Evolutionary conservation across 495 filamentous ascomycete species (phyloP).

Genomic region (Annulohypoxylon nitens): DNA sequence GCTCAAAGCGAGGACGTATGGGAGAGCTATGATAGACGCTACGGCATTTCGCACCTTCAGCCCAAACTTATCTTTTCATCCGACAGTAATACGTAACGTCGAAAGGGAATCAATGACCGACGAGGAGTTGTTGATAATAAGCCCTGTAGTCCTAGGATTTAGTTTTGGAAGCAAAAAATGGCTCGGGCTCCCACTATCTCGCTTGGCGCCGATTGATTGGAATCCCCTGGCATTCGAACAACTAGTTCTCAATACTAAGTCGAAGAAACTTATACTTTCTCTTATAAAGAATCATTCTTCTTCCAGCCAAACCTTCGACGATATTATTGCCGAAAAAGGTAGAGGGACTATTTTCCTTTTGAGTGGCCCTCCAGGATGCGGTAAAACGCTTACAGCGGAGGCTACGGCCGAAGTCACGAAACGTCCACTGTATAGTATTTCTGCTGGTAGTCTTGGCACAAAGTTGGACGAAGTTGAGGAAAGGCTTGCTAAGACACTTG

Average conservation of each 20-base stretch:
- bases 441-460: slow-evolving; percentile 84
- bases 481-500: slow-evolving; percentile 86
- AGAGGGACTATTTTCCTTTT: too few relatives aligned
- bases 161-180: slow-evolving; percentile 14
- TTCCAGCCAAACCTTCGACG: slow-evolving; percentile 62
- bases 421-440: slow-evolving; percentile 87
- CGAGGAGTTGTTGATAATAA: too few relatives aligned
- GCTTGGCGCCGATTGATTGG: not conserved
- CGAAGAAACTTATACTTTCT: not conserved
- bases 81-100: too few relatives aligned
- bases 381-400: too few relatives aligned
- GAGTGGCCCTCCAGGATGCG: too few relatives aligned
- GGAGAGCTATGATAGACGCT: too few relatives aligned
- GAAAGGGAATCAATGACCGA: too few relatives aligned
- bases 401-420: slow-evolving; percentile 65
- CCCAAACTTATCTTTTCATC: too few relatives aligned
- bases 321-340: too few relatives aligned
- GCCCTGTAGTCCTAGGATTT: not conserved
- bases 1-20: too few relatives aligned
- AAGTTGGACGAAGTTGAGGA: slow-evolving; percentile 80
- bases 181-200: slow-evolving; percentile 9
- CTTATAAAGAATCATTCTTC: slow-evolving; percentile 42
- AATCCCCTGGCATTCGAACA: not conserved
- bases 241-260: not conserved
- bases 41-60: too few relatives aligned